phyloP scores from a whole-genome alignment of 768 basidiomycete genomes.

The Psilocybe cyanescens region DNA sequence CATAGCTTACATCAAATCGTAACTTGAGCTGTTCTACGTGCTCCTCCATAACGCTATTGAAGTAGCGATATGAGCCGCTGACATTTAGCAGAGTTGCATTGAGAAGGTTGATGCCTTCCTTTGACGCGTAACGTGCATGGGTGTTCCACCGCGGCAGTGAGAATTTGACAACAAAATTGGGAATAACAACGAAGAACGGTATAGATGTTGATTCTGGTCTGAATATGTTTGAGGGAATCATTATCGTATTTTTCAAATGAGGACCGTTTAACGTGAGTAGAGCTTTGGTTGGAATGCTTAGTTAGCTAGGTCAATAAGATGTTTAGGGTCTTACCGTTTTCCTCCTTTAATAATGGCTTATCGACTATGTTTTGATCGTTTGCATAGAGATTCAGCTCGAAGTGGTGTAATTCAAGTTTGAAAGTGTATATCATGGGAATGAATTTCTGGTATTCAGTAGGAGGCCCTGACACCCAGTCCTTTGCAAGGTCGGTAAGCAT shows the following conservation, averaged over 20 bases:
- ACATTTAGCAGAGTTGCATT: slow-evolving; percentile 59
- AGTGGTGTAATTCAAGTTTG: slow-evolving; percentile 74
- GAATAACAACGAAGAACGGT: slow-evolving; percentile 63
- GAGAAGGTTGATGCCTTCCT: slow-evolving; percentile 64
- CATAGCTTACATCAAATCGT: slow-evolving; percentile 55
- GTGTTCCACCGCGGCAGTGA: slow-evolving; percentile 92
- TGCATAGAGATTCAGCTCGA: slow-evolving; percentile 77
- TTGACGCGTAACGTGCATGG: slow-evolving; percentile 67
- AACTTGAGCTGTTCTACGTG: slow-evolving; percentile 81
- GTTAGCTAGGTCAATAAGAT: background rate
- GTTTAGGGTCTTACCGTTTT: slow-evolving; percentile 64
- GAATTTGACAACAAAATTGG: slow-evolving; percentile 60
- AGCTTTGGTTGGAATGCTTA: slow-evolving; percentile 48
- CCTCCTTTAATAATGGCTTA: slow-evolving; percentile 77
- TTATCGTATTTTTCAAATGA: slow-evolving; percentile 49
- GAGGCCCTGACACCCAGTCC: slow-evolving; percentile 89
- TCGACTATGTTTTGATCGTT: slow-evolving; percentile 99
- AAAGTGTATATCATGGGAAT: slow-evolving; percentile 81
- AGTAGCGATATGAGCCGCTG: slow-evolving; percentile 77
- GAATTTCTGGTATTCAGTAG: slow-evolving; percentile 80
- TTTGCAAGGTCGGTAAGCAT: slow-evolving; percentile 92
- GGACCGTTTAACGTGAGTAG: slow-evolving; percentile 69
- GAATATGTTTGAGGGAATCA: slow-evolving; percentile 73
- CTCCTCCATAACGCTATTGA: slow-evolving; percentile 64
- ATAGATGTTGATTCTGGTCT: slow-evolving; percentile 71